A percentile compares a stretch with the other conserved stretches of the same genome.
These are phyloP conservation scores for Barnettozyma wickerhamii DNA, from an alignment of 805 yeast genomes.

Conservation along the genomic window DNA sequence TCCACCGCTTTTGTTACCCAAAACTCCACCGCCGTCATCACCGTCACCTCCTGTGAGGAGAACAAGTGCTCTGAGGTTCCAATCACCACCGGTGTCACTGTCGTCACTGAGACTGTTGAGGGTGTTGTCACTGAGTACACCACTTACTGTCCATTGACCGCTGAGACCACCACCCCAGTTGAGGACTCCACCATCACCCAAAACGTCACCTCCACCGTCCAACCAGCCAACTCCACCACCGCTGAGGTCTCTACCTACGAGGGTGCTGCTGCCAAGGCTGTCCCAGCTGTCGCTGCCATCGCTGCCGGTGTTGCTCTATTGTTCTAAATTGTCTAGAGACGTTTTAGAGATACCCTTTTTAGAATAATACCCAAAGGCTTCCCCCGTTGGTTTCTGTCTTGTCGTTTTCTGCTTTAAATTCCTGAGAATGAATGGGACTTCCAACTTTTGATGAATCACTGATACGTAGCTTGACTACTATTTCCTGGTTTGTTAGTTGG, in stretches of 20 bases:
- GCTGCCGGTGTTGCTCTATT: constrained; percentile 48
- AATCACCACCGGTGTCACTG: constrained; percentile 17
- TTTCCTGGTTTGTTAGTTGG: too few species aligned
- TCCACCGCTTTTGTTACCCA: constrained; percentile 5
- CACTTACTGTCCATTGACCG: not conserved
- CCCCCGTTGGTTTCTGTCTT: too few species aligned
- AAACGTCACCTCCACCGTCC: constrained; percentile 11
- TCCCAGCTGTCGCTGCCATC: constrained; percentile 45
- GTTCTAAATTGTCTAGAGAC: constrained; percentile 30
- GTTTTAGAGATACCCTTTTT: constrained; percentile 1
- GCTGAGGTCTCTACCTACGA: constrained; percentile 30
- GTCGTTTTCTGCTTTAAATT: too few species aligned
- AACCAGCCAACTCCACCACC: constrained; percentile 20
- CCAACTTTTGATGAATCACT: too few species aligned
- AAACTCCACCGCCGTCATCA: constrained; percentile 7
- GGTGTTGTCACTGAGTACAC: constrained; percentile 28
- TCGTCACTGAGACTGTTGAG: constrained; percentile 39
- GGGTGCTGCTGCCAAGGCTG: constrained; percentile 42
- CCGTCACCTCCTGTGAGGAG: constrained; percentile 15
- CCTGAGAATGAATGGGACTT: too few species aligned
- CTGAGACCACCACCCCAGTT: constrained; percentile 7
- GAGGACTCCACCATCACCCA: constrained; percentile 7
- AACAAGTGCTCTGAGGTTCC: constrained; percentile 10
- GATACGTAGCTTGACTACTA: too few species aligned
- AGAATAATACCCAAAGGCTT: not conserved